Percentiles rank a stretch among this genome's conserved stretches.
Conservation (phyloP, 2,329 filamentous ascomycete genomes). For the Penicillium sp. region DNA sequence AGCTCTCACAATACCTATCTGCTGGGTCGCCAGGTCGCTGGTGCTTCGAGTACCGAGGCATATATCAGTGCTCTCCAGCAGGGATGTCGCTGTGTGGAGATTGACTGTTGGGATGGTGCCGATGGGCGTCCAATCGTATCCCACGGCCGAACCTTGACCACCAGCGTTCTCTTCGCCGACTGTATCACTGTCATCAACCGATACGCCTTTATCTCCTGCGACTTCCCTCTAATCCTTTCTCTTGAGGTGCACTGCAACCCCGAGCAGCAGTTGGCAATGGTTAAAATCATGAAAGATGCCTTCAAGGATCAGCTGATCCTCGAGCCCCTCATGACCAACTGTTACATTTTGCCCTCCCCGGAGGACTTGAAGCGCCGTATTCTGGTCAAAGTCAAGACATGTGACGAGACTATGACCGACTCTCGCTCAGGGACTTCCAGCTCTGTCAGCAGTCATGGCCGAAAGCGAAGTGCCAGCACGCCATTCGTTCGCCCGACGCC, state of each 20-base stretch:
- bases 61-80: slow-evolving; percentile 87
- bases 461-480: slow-evolving; percentile 71
- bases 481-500: slow-evolving; percentile 65
- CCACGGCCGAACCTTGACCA: slow-evolving; percentile 87
- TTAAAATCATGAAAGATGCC: slow-evolving; percentile 78
- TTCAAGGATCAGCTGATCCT: slow-evolving; percentile 79
- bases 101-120: slow-evolving; percentile 95
- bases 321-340: slow-evolving; percentile 68
- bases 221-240: slow-evolving; percentile 88
- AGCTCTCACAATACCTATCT: slow-evolving; percentile 99
- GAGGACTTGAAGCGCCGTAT: slow-evolving; percentile 81
- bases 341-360: slow-evolving; percentile 73
- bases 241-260: slow-evolving; percentile 91
- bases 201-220: slow-evolving; percentile 86
- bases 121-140: slow-evolving; percentile 86
- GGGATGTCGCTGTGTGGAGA: slow-evolving; percentile 92
- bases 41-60: slow-evolving; percentile 87
- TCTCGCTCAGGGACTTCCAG: slow-evolving; percentile 42
- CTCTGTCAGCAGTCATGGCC: slow-evolving; percentile 40
- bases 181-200: slow-evolving; percentile 91
- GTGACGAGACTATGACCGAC: slow-evolving; percentile 54
- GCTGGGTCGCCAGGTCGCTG: slow-evolving; percentile 82
- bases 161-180: slow-evolving; percentile 82
- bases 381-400: slow-evolving; percentile 91
- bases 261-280: slow-evolving; percentile 82